A percentile compares a stretch with the other conserved stretches of the same genome.
These are phyloP conservation scores for Jimgerdemannia lactiflua DNA, from an alignment of 192 early-diverging fungal genomes.

Conservation along the genomic window DNA sequence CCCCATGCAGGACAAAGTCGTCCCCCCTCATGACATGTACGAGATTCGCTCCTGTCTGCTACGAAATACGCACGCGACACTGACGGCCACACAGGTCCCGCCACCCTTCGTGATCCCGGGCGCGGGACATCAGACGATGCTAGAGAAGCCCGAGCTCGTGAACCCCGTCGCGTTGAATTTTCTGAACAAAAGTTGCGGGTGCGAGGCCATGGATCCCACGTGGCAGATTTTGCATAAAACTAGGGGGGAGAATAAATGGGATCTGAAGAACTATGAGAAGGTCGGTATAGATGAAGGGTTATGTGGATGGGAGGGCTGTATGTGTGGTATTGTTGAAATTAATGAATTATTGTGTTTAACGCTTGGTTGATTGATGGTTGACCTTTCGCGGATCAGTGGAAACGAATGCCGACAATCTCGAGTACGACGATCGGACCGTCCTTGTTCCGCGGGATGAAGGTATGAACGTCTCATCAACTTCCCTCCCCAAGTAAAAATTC, in stretches of 20 bases:
- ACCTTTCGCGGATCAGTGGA: constrained; percentile 32
- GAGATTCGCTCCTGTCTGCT: constrained; percentile 36
- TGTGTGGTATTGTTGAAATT: no score
- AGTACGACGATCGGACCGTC: constrained; percentile 28
- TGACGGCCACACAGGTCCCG: no score
- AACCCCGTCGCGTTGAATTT: constrained; percentile 52
- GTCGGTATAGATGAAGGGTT: constrained; percentile 12
- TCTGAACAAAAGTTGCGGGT: constrained; percentile 47
- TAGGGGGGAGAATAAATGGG: constrained; percentile 55
- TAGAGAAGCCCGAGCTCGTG: constrained; percentile 46
- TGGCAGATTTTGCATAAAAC: constrained; percentile 52
- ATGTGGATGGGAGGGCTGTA: no score
- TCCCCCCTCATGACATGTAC: constrained; percentile 25
- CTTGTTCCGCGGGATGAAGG: constrained; percentile 54
- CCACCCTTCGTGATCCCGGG: constrained; percentile 40
- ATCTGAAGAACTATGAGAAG: constrained; percentile 60
- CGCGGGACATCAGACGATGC: constrained; percentile 46
- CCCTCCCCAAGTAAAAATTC: neutral
- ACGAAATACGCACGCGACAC: neutral
- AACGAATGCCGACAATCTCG: constrained; percentile 43
- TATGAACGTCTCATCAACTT: neutral
- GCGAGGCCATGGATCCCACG: constrained; percentile 42
- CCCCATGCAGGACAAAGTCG: constrained; percentile 2
- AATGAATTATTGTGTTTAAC: no score
- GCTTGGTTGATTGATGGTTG: no score